A percentile compares a stretch with the other conserved stretches of the same genome.
Conservation (phyloP, 306 rosid genomes). For the Astragalus membranaceus region DNA sequence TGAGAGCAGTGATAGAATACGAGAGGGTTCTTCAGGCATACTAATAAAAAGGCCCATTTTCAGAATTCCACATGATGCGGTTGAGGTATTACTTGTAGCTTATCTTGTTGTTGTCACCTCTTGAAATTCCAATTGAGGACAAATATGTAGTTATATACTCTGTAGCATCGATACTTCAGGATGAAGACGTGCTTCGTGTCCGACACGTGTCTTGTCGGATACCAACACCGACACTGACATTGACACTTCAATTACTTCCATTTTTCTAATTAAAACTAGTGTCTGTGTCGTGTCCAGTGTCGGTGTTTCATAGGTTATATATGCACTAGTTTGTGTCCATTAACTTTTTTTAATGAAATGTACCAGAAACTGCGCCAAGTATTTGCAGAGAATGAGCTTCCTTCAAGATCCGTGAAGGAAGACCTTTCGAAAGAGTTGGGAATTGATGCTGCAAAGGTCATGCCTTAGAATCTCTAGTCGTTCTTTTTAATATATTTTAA, state of each 20-base stretch:
- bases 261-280: no score
- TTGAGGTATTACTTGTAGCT: conserved; percentile 52
- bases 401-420: conserved; percentile 66
- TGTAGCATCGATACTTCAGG: no score
- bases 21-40: conserved; percentile 22
- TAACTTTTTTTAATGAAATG: conserved; percentile 20
- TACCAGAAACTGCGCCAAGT: conserved; percentile 79
- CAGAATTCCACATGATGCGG: conserved; percentile 69
- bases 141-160: neutral
- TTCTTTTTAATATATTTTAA: conserved; percentile 1
- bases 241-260: no score
- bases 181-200: no score
- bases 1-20: conserved; percentile 16
- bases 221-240: no score
- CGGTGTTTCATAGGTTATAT: neutral
- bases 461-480: neutral
- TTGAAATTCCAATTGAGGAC: neutral
- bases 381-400: conserved; percentile 78
- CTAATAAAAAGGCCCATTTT: conserved; percentile 50
- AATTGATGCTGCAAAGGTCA: conserved; percentile 76
- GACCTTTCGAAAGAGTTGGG: conserved; percentile 76
- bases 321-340: neutral
- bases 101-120: conserved; percentile 5
- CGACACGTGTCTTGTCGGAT: no score
- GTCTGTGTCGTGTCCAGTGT: no score